phyloP scores from a whole-genome alignment of 208 protist genomes.

The Kentomonas sorsogonicus region DNA sequence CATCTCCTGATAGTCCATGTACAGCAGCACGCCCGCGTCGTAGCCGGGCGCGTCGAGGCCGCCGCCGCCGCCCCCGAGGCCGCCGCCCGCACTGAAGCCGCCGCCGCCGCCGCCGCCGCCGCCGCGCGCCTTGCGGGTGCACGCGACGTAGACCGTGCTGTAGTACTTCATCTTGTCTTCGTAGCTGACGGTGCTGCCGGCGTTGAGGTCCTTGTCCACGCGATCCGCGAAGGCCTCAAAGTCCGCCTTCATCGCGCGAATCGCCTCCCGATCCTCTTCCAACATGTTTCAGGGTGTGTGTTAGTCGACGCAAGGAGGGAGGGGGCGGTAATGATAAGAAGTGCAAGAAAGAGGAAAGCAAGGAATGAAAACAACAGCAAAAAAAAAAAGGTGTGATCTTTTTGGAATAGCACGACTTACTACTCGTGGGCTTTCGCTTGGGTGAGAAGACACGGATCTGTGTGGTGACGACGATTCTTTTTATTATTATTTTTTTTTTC shows the following conservation, averaged over 20 bases:
- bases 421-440: neutral
- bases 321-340: neutral
- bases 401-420: neutral
- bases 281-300: constrained; percentile 33
- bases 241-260: constrained; percentile 79
- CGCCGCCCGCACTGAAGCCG: no score
- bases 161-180: constrained; percentile 80
- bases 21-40: constrained; percentile 68
- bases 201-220: constrained; percentile 58
- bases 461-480: no score
- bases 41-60: constrained; percentile 36
- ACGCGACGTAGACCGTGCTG: constrained; percentile 75
- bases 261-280: constrained; percentile 72
- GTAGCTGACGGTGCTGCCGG: constrained; percentile 42
- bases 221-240: constrained; percentile 75
- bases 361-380: neutral
- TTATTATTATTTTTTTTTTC: no score
- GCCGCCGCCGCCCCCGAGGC: no score
- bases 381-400: neutral
- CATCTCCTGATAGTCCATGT: constrained; percentile 90
- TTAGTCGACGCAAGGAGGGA: neutral
- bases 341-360: neutral
- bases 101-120: no score
- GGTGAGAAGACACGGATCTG: neutral
- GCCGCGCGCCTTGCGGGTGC: constrained; percentile 55